Evolutionary conservation across 495 filamentous ascomycete species (phyloP).

Genomic region (Xylaria castorea): DNA sequence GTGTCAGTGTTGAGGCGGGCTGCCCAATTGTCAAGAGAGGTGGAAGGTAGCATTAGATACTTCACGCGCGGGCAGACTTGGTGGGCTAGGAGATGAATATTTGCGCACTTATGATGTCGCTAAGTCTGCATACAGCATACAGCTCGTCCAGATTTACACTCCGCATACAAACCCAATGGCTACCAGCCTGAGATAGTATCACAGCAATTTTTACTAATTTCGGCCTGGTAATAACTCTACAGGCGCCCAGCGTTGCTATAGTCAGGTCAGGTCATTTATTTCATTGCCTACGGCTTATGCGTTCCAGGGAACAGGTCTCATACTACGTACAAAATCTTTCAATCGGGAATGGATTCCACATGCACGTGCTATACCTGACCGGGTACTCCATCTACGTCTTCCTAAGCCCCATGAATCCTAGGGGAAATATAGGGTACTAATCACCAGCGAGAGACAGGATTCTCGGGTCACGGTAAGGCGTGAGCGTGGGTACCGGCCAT

Average conservation of each 20-base stretch:
- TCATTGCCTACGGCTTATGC: constrained; percentile 14
- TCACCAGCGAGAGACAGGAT: not conserved
- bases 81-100: not conserved
- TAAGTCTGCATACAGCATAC: constrained; percentile 1
- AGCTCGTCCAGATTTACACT: not conserved
- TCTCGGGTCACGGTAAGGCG: not conserved
- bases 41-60: constrained; percentile 8
- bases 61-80: constrained; percentile 2
- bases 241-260: constrained; percentile 1
- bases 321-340: not conserved
- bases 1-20: constrained; percentile 19
- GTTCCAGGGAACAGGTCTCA: not conserved
- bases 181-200: not conserved
- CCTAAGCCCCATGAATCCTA: not conserved
- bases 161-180: constrained; percentile 13
- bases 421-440: not conserved
- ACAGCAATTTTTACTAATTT: not conserved
- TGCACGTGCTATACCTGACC: constrained; percentile 10
- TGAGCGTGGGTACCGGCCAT: not conserved
- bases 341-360: not conserved
- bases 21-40: not conserved
- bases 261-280: constrained; percentile 5
- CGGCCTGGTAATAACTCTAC: constrained; percentile 13
- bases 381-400: not conserved
- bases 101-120: not conserved